phyloP scores from a whole-genome alignment of 1,139 yeast genomes.

The Spathaspora sp. region DNA sequence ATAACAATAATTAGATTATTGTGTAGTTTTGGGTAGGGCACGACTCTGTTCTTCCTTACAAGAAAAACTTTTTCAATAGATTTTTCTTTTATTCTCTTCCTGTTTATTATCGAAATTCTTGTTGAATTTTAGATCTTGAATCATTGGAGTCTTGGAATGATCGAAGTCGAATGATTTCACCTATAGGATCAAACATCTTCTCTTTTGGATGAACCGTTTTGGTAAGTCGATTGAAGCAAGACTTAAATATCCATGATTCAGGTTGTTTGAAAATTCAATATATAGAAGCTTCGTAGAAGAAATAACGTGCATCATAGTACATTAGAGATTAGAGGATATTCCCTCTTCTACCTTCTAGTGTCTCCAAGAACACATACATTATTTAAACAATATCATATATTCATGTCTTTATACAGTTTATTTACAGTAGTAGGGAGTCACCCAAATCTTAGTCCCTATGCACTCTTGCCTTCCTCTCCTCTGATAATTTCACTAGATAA shows the following conservation, averaged over 20 bases:
- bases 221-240: constrained; percentile 43
- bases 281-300: constrained; percentile 17
- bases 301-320: constrained; percentile 51
- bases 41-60: not conserved
- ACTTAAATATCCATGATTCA: constrained; percentile 9
- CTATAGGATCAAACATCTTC: constrained; percentile 34
- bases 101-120: constrained; percentile 1
- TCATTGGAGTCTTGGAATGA: constrained; percentile 19
- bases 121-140: constrained; percentile 3
- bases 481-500: constrained; percentile 41
- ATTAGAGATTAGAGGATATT: constrained; percentile 29
- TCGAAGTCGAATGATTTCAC: constrained; percentile 8
- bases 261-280: constrained; percentile 2
- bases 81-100: not conserved
- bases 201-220: constrained; percentile 42
- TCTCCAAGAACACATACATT: constrained; percentile 55
- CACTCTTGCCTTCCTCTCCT: constrained; percentile 23
- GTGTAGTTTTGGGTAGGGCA: not conserved
- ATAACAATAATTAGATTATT: not conserved
- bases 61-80: constrained; percentile 4
- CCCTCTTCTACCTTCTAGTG: constrained; percentile 38
- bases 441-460: not conserved
- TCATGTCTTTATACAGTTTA: constrained; percentile 1
- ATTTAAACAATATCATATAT: constrained; percentile 6
- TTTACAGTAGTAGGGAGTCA: not conserved